Evolutionary conservation across 352 stramenopile genomes (phyloP), one percentile per base, ranked within the genome.

Genomic region (Globisporangium yorkense): DNA sequence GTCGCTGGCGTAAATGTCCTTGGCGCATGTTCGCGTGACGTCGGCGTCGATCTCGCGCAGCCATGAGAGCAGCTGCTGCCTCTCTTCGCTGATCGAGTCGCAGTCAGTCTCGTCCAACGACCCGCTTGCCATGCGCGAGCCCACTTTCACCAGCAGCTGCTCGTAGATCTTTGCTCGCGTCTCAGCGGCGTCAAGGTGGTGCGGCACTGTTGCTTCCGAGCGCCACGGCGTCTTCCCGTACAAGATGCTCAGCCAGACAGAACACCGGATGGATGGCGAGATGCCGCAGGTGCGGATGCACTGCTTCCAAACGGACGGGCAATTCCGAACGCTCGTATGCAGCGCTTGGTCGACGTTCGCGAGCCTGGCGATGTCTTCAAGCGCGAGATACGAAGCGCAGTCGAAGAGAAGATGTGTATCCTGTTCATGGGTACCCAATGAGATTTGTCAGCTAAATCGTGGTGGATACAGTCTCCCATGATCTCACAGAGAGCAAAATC

Each of bases 21-120:
- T 84, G 58, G 82, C 72, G 59, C 79, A 89, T 13, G 83, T 93
- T 10, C 83, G 77, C 6, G 77, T 72, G 20, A 93, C 84, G 62
- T 93, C 84, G 12, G 91, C 76, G 56, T 93, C 84, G 43, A 93
- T 93, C 65, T 93, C 80, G 18, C 78, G 77, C 9, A 93, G 76
- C 84, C 80, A 93, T 27, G 72, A 62, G 13, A 85, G 62, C 15
- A 88, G 62, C n/a, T 83, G 77, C 16, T 68, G 40, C 27, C 77
- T 67, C 35, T 90, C 78, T 52, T 81, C 67, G 56, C 67, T 72
- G 15, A 62, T 55, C 21, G 51, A 51, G 33, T 52, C 33, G 24
- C 16, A 41, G 1, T 47, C 35, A 12, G 21, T 21, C 29, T 18
- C 48, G 18, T 31, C 12, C 20, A 71, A 37, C 18, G 67, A 54